Conservation (phyloP, 2,329 filamentous ascomycete species). For the Trichoderma atroviride region DNA sequence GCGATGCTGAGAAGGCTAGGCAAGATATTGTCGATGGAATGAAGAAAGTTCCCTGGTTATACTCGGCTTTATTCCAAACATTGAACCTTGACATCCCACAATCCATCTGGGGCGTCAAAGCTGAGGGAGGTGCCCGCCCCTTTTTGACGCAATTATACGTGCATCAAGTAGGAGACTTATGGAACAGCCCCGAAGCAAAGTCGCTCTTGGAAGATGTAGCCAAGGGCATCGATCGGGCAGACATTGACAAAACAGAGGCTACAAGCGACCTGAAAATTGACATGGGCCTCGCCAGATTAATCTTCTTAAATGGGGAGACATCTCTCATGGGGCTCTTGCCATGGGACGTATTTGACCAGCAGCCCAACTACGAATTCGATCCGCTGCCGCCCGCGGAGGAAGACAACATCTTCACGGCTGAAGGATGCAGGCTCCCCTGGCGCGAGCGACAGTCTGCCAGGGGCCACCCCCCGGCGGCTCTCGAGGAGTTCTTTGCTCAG, state of each 20-base stretch:
- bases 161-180: constrained; percentile 75
- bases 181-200: constrained; percentile 76
- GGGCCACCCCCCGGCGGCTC: constrained; percentile 31
- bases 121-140: constrained; percentile 61
- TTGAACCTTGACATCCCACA: constrained; percentile 78
- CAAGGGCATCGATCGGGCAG: constrained; percentile 53
- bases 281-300: constrained; percentile 68
- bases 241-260: constrained; percentile 36
- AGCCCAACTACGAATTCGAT: constrained; percentile 76
- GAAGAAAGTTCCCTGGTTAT: constrained; percentile 79
- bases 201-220: constrained; percentile 71
- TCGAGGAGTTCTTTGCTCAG: constrained; percentile 30
- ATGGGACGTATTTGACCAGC: constrained; percentile 60
- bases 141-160: constrained; percentile 78
- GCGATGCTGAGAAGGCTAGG: constrained; percentile 66
- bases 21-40: constrained; percentile 69
- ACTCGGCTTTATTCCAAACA: constrained; percentile 76
- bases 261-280: constrained; percentile 47
- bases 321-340: constrained; percentile 72
- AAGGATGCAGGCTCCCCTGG: constrained; percentile 50
- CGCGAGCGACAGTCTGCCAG: constrained; percentile 29
- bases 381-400: constrained; percentile 71
- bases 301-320: constrained; percentile 76
- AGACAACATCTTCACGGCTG: constrained; percentile 54
- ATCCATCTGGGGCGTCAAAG: constrained; percentile 78